Conservation (phyloP, 371 early-diverging fungal genomes). For the Umbelopsis sp. region DNA sequence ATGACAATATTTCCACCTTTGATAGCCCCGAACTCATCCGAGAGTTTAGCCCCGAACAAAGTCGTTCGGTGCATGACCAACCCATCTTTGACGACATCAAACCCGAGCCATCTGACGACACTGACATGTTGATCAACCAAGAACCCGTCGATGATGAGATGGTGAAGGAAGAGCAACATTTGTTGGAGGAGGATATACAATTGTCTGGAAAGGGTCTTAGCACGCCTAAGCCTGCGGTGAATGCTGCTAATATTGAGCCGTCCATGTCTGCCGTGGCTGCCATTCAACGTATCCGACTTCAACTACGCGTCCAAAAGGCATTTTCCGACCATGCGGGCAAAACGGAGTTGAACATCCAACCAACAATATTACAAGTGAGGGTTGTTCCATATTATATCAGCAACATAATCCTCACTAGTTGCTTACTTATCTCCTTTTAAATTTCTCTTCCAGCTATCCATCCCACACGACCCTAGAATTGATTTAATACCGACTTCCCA, state of each 20-base stretch:
- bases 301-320: constrained; percentile 40
- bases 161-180: constrained; percentile 14
- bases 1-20: background rate
- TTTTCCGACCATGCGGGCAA: constrained; percentile 26
- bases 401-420: background rate
- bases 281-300: constrained; percentile 46
- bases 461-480: constrained; percentile 64
- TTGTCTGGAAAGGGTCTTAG: background rate
- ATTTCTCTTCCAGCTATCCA: constrained; percentile 41
- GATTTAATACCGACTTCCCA: constrained; percentile 61
- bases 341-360: constrained; percentile 34
- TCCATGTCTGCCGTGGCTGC: constrained; percentile 35
- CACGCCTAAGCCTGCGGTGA: constrained; percentile 1
- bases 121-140: constrained; percentile 22
- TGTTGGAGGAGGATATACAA: constrained; percentile 14
- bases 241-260: constrained; percentile 24
- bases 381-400: constrained; percentile 7
- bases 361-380: constrained; percentile 24
- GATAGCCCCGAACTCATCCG: constrained; percentile 8
- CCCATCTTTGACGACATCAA: constrained; percentile 19
- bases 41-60: constrained; percentile 2
- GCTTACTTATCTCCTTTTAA: constrained; percentile 17
- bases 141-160: constrained; percentile 19
- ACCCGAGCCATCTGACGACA: constrained; percentile 18
- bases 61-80: background rate